These are phyloP conservation scores for Telopea speciosissima DNA, from an alignment of 177 flowering plant species.

Conservation along the genomic window DNA sequence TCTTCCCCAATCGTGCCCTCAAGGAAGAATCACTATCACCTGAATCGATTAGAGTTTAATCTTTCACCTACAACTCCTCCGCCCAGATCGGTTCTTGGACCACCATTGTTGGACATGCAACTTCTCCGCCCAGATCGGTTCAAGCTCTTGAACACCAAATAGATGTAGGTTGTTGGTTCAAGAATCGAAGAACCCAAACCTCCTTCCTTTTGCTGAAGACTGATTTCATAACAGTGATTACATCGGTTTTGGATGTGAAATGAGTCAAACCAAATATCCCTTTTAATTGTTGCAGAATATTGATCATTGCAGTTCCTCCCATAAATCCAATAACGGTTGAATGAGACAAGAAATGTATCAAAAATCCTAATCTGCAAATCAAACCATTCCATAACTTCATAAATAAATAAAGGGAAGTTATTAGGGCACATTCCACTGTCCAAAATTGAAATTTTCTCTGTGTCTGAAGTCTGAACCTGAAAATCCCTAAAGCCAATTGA, in stretches of 20 bases:
- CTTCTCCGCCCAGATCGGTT: no score
- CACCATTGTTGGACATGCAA: no score
- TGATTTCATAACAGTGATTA: conserved; percentile 45
- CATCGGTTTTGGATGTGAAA: conserved; percentile 63
- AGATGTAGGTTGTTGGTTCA: no score
- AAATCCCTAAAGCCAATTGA: conserved; percentile 48
- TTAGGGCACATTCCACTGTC: no score
- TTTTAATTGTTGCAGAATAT: conserved; percentile 55
- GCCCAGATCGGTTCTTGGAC: no score
- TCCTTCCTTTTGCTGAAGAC: conserved; percentile 38
- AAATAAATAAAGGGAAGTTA: not conserved
- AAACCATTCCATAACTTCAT: not conserved
- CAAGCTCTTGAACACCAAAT: no score
- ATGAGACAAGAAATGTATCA: conserved; percentile 75
- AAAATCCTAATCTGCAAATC: conserved; percentile 54
- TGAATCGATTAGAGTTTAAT: no score
- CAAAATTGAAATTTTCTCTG: not conserved
- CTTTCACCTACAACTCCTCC: no score
- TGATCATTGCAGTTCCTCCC: conserved; percentile 57
- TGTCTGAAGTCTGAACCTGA: conserved; percentile 39
- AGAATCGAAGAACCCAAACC: conserved; percentile 24
- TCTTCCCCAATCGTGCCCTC: no score
- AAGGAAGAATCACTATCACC: no score
- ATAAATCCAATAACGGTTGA: conserved; percentile 65
- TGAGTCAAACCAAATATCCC: conserved; percentile 61